Evolutionary conservation across 306 rosid species (phyloP).

Genomic region (Quercus agrifolia): DNA sequence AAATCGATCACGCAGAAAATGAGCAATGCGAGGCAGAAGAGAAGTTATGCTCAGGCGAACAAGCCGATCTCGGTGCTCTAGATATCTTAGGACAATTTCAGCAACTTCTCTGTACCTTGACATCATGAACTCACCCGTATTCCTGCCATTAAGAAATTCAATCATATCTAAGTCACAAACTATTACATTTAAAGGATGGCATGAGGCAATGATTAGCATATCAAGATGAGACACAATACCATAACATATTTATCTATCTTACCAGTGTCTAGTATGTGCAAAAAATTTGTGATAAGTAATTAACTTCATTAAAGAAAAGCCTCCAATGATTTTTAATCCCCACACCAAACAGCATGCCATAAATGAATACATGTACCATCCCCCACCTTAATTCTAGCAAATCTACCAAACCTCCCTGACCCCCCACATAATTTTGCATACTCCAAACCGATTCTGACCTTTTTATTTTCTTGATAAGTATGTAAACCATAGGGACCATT

Average conservation of each 20-base stretch:
- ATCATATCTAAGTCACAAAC: conserved; percentile 1
- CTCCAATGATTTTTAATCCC: no score
- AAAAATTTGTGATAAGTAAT: neutral
- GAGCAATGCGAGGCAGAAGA: conserved; percentile 93
- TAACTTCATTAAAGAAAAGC: no score
- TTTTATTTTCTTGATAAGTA: no score
- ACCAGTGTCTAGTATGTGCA: neutral
- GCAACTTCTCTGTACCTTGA: conserved; percentile 99
- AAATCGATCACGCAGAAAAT: conserved; percentile 95
- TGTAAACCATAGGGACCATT: no score
- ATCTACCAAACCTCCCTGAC: no score
- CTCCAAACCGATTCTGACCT: no score
- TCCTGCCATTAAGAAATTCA: conserved; percentile 55
- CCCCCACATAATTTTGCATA: no score
- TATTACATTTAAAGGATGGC: conserved; percentile 7
- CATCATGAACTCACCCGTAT: conserved; percentile 99
- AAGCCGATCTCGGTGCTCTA: conserved; percentile 90
- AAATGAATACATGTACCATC: no score
- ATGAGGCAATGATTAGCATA: neutral
- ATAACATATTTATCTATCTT: conserved; percentile 1
- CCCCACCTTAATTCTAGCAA: no score
- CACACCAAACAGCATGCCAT: no score
- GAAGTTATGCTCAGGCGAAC: conserved; percentile 98
- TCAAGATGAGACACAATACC: neutral
- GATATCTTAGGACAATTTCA: conserved; percentile 89